Conservation (phyloP, 2,329 filamentous ascomycete species). For the Colletotrichum sp. region DNA sequence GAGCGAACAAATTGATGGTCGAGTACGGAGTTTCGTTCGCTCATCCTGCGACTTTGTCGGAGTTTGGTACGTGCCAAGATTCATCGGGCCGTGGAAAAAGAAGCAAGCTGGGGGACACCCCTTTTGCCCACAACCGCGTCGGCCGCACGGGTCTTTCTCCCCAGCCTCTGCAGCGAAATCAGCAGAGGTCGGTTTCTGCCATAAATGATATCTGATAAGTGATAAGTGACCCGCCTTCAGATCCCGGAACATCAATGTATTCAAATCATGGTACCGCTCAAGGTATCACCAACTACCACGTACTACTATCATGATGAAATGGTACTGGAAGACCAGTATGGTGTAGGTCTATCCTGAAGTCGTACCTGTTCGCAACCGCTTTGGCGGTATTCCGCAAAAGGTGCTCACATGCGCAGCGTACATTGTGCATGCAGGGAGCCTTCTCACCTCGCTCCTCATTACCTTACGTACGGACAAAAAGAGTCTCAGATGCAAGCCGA, state of each 20-base stretch:
- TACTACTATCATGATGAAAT: not conserved
- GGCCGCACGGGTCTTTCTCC: not conserved
- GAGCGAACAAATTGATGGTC: not conserved
- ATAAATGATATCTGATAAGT: not conserved
- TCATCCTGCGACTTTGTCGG: not conserved
- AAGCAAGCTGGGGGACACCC: not conserved
- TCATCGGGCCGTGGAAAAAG: not conserved
- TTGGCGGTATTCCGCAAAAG: not conserved
- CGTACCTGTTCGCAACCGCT: not conserved
- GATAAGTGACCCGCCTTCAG: not conserved
- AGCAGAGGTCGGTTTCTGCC: not conserved
- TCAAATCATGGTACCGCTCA: not conserved
- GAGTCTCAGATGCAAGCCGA: not conserved
- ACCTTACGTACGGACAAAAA: not conserved
- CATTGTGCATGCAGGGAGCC: not conserved
- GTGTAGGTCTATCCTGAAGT: not conserved
- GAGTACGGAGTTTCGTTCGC: not conserved
- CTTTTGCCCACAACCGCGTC: not conserved
- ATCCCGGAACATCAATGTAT: not conserved
- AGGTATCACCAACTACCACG: not conserved
- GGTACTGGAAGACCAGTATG: not conserved
- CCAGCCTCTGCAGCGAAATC: not conserved
- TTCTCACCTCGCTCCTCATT: not conserved
- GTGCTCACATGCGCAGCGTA: not conserved
- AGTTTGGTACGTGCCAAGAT: not conserved